Conservation (phyloP, 2,329 filamentous ascomycete genomes). For the Helicocarpus griseus region DNA sequence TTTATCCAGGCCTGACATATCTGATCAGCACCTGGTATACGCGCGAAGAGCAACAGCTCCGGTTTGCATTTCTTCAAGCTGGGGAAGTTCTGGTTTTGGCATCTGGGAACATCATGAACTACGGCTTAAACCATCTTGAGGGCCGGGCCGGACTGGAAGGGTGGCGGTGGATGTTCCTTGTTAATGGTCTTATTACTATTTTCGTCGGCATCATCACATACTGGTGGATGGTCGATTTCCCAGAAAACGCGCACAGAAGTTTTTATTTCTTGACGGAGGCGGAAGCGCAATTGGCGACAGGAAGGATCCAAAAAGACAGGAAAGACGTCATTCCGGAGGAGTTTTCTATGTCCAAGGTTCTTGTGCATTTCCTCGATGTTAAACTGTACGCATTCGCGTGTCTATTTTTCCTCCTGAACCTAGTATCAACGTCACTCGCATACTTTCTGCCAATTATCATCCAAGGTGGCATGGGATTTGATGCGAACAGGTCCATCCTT, state of each 20-base stretch:
- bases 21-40: constrained; percentile 51
- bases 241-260: constrained; percentile 49
- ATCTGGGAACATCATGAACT: constrained; percentile 59
- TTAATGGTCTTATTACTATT: constrained; percentile 54
- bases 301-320: constrained; percentile 51
- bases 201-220: constrained; percentile 52
- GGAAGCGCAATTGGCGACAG: constrained; percentile 48
- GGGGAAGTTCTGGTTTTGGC: constrained; percentile 57
- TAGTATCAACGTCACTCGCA: constrained; percentile 54
- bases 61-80: constrained; percentile 55
- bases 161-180: constrained; percentile 62
- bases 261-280: constrained; percentile 48
- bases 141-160: constrained; percentile 48
- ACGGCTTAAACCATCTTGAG: constrained; percentile 55
- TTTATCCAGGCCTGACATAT: constrained; percentile 37
- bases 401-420: constrained; percentile 57
- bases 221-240: constrained; percentile 64
- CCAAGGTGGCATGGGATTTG: constrained; percentile 46
- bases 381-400: constrained; percentile 57
- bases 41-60: constrained; percentile 54
- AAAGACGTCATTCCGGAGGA: constrained; percentile 49
- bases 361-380: constrained; percentile 47
- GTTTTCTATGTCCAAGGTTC: constrained; percentile 47
- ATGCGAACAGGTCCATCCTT: constrained; percentile 45
- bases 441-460: constrained; percentile 58